phyloP scores from a whole-genome alignment of 1,284 basidiomycete species.

The Leccinum griseonigrum region DNA sequence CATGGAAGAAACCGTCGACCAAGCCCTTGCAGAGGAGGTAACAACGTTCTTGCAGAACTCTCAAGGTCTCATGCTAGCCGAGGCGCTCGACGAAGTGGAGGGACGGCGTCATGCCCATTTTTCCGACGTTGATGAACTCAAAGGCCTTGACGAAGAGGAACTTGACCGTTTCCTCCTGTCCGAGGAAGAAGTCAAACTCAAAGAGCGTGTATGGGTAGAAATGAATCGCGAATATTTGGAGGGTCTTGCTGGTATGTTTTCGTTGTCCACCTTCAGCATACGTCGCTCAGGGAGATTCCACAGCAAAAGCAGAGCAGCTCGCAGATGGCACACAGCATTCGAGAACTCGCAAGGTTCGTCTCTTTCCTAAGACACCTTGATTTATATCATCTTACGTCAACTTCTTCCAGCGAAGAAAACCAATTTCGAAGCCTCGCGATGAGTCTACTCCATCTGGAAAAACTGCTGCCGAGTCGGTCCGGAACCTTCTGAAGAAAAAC shows the following conservation, averaged over 20 bases:
- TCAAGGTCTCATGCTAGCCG: slow-evolving; percentile 53
- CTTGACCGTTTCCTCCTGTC: slow-evolving; percentile 83
- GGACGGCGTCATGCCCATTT: slow-evolving; percentile 54
- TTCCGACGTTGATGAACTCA: slow-evolving; percentile 58
- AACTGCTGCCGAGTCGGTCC: slow-evolving; percentile 79
- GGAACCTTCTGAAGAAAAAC: slow-evolving; percentile 78
- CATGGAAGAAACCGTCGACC: slow-evolving; percentile 49
- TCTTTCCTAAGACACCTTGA: slow-evolving; percentile 34
- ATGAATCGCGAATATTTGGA: slow-evolving; percentile 94
- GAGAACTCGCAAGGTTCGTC: slow-evolving; percentile 75
- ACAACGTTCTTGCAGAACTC: slow-evolving; percentile 57
- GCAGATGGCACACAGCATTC: slow-evolving; percentile 44
- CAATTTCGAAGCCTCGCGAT: slow-evolving; percentile 67
- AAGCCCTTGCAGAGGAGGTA: slow-evolving; percentile 63
- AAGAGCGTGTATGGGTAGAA: slow-evolving; percentile 96
- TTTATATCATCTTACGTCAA: slow-evolving; percentile 6
- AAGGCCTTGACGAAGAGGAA: slow-evolving; percentile 90
- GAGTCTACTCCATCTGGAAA: slow-evolving; percentile 68
- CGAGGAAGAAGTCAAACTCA: slow-evolving; percentile 85
- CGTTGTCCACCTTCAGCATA: slow-evolving; percentile 6
- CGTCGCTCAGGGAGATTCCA: slow-evolving; percentile 44
- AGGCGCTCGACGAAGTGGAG: slow-evolving; percentile 64
- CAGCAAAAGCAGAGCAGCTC: slow-evolving; percentile 68
- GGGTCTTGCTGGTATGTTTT: slow-evolving; percentile 73
- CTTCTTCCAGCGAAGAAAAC: slow-evolving; percentile 59